These are phyloP conservation scores for Neurospora sp. DNA, from an alignment of 2,329 filamentous ascomycete species.

Conservation along the genomic window DNA sequence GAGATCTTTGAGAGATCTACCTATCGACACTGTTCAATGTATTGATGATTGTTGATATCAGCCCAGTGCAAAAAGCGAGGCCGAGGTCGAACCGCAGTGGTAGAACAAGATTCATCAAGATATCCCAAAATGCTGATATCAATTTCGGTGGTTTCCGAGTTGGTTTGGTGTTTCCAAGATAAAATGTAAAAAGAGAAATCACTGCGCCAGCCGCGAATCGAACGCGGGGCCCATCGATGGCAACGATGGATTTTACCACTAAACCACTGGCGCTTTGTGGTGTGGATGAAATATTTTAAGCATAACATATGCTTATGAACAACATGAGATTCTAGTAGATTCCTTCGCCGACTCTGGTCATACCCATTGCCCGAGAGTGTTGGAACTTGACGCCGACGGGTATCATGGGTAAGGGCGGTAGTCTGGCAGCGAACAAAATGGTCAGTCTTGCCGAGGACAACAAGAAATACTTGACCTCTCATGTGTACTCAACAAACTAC, in stretches of 20 bases:
- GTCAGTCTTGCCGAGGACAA: too few relatives aligned
- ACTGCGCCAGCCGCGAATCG: slow-evolving; percentile 19
- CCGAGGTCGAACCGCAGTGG: neutral
- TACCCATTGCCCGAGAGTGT: too few relatives aligned
- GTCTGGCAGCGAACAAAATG: too few relatives aligned
- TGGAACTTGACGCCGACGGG: too few relatives aligned
- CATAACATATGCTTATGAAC: neutral
- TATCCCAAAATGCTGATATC: neutral
- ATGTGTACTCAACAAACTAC: too few relatives aligned
- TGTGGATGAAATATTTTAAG: neutral
- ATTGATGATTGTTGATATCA: too few relatives aligned
- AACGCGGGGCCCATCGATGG: slow-evolving; percentile 36
- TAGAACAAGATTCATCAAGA: neutral
- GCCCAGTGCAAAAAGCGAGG: neutral
- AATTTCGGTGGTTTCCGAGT: neutral
- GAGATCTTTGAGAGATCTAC: neutral
- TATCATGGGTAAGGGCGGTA: too few relatives aligned
- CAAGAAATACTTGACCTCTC: too few relatives aligned
- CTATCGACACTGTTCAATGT: neutral
- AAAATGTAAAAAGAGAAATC: neutral
- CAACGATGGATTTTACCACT: slow-evolving; percentile 46
- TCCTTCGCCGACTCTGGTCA: too few relatives aligned
- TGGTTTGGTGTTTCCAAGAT: neutral
- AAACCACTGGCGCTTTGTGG: slow-evolving; percentile 29
- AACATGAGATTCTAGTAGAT: too few relatives aligned